Percentiles rank a stretch among this genome's conserved stretches.
Evolutionary conservation across 305 asterid genomes (phyloP).

Genomic region (Solanum hybrid): DNA sequence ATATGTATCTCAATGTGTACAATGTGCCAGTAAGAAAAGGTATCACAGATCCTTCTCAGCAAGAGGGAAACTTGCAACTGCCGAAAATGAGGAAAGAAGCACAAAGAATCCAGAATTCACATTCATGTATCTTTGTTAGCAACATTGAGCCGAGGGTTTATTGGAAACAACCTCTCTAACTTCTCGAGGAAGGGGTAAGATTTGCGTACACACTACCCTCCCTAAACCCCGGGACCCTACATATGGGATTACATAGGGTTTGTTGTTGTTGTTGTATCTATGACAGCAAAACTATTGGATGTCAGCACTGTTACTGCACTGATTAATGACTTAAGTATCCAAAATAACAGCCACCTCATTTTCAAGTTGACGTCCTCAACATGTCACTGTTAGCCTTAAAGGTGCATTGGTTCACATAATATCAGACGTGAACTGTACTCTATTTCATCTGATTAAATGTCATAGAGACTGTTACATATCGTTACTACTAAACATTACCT

Average conservation of each 20-base stretch:
- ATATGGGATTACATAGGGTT: background rate
- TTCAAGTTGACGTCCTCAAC: background rate
- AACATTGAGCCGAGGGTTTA: background rate
- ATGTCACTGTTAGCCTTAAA: background rate
- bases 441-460: background rate
- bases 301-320: background rate
- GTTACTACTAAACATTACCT: background rate
- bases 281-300: background rate
- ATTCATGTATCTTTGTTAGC: background rate
- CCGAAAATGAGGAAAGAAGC: background rate
- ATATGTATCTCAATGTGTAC: background rate
- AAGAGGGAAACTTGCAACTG: background rate
- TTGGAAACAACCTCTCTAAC: background rate
- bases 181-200: background rate
- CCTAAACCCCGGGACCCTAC: background rate
- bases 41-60: background rate
- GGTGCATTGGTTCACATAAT: background rate
- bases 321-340: background rate
- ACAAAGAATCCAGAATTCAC: background rate
- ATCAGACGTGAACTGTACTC: background rate
- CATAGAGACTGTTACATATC: background rate
- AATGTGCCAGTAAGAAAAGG: background rate
- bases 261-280: background rate
- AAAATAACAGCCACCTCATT: background rate
- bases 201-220: background rate